Evolutionary conservation across 1,284 basidiomycete genomes (phyloP).

Genomic region (Coniophora puteana): DNA sequence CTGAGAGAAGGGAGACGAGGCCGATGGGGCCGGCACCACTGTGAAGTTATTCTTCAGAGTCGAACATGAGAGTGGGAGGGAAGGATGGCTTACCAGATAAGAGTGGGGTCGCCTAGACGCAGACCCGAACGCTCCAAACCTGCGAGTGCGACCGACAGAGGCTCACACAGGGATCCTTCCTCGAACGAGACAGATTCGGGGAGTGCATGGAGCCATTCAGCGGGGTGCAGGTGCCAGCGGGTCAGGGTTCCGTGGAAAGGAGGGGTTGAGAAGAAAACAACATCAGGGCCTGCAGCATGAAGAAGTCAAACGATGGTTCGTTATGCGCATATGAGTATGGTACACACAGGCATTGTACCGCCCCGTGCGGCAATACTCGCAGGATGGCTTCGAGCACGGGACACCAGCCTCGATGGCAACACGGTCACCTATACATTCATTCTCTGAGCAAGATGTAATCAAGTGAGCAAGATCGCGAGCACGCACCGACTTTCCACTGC

Average conservation of each 20-base stretch:
- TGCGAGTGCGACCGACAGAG: constrained; percentile 57
- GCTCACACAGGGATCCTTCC: constrained; percentile 62
- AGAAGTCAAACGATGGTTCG: not conserved
- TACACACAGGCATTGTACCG: constrained; percentile 53
- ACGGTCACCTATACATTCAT: constrained; percentile 42
- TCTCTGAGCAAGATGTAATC: not conserved
- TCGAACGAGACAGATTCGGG: constrained; percentile 57
- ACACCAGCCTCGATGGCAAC: constrained; percentile 65
- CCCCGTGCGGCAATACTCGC: constrained; percentile 54
- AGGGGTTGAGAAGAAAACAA: constrained; percentile 67
- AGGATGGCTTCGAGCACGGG: constrained; percentile 56
- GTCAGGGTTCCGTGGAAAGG: constrained; percentile 63
- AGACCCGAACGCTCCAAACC: constrained; percentile 59
- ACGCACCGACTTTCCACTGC: constrained; percentile 51
- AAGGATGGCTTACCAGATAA: constrained; percentile 44
- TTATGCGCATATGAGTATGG: not conserved
- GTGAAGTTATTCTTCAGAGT: constrained; percentile 8
- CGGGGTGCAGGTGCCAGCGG: constrained; percentile 60
- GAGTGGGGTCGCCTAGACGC: constrained; percentile 54
- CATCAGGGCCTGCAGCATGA: constrained; percentile 36
- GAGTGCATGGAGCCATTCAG: constrained; percentile 59
- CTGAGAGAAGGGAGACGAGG: constrained; percentile 74
- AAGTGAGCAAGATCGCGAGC: not conserved
- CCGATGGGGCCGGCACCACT: constrained; percentile 86
- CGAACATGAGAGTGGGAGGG: not conserved